Base-by-base conservation (phyloP, 2,329 filamentous ascomycete species). In the Tetracladium maxilliforme region DNA sequence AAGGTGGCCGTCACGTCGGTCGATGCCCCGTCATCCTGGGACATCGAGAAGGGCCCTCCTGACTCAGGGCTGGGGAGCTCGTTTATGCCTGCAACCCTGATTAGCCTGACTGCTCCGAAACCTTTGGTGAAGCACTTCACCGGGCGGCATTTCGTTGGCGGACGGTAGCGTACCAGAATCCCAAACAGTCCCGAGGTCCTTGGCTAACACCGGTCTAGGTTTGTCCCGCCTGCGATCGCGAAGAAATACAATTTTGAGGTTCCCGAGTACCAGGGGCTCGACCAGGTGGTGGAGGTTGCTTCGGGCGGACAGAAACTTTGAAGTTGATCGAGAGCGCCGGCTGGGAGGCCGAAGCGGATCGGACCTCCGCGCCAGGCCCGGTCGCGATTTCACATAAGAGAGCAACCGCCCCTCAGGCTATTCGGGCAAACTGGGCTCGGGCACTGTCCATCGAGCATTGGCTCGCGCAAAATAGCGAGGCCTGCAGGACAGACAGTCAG, bases 51-150 rank as follows among this genome's bases (percentile, higher is more conserved):
- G 8, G 90, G 90, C 0, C 87, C 87, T 7, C 84, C 86, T 8
- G 54, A 61, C 26, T 68, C 72, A 2, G 87, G 83, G 0, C 64
- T 81, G 0, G 87, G 84, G 1, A 76, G 75, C 40, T 70, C 62
- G 5, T 95, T 92, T 43, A 73, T 80, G 55, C 90, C 90, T 35
- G 59, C 64, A 17, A 73, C 75, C 12, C 57, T 98, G 30, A 73
- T 98, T 37, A 92, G 82, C 45, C 57, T 98, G 43, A 93, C 87
- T 23, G 90, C 90, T 7, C 84, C 90, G 4, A 98, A 98, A 54
- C 87, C 87, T 6, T 57, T 93, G 32, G 78, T 83, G 6, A 78
- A 75, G 48, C 70, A 72, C 47, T 98, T 93, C 49, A 70, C 60
- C 33, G 90, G 87, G 2, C 69, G 81, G 23, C 90, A 98, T 57